phyloP scores from a whole-genome alignment of 768 basidiomycete genomes.

The Phlegmacium glaucopus region DNA sequence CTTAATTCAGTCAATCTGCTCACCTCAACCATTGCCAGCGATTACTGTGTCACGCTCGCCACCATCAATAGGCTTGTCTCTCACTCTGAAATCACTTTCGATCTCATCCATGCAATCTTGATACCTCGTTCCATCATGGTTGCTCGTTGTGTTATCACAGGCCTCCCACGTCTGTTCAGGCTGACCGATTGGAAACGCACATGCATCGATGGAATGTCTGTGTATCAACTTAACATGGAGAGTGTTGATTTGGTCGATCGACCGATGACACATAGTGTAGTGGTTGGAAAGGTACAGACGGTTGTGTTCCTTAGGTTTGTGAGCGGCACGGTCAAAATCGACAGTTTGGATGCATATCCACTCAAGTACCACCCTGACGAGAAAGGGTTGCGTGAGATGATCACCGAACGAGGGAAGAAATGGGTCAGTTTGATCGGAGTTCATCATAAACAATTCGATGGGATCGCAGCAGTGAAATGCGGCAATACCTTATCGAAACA shows the following conservation, averaged over 20 bases:
- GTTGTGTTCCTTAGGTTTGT: slow-evolving; percentile 39
- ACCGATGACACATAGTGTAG: slow-evolving; percentile 29
- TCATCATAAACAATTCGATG: slow-evolving; percentile 56
- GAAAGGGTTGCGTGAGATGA: slow-evolving; percentile 33
- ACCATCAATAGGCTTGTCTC: slow-evolving; percentile 44
- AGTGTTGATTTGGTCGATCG: slow-evolving; percentile 49
- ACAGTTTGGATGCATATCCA: slow-evolving; percentile 48
- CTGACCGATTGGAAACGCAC: slow-evolving; percentile 38
- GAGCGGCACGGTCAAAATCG: slow-evolving; percentile 50
- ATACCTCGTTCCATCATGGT: slow-evolving; percentile 51
- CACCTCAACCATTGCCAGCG: slow-evolving; percentile 43
- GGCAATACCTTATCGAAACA: slow-evolving; percentile 40
- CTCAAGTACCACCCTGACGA: slow-evolving; percentile 48
- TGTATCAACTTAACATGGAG: slow-evolving; percentile 46
- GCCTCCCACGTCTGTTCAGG: slow-evolving; percentile 47
- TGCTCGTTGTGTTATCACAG: slow-evolving; percentile 50
- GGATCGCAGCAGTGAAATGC: slow-evolving; percentile 40
- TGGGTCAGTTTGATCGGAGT: slow-evolving; percentile 52
- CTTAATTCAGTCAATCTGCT: slow-evolving; percentile 48
- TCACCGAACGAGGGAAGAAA: slow-evolving; percentile 51
- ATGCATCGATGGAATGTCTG: slow-evolving; percentile 29
- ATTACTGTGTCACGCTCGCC: slow-evolving; percentile 46
- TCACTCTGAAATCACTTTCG: slow-evolving; percentile 57
- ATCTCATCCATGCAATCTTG: slow-evolving; percentile 52
- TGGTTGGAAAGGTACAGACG: slow-evolving; percentile 38